Evolutionary conservation across 2,329 filamentous ascomycete genomes (phyloP).

Genomic region (Exophiala aquamarina): DNA sequence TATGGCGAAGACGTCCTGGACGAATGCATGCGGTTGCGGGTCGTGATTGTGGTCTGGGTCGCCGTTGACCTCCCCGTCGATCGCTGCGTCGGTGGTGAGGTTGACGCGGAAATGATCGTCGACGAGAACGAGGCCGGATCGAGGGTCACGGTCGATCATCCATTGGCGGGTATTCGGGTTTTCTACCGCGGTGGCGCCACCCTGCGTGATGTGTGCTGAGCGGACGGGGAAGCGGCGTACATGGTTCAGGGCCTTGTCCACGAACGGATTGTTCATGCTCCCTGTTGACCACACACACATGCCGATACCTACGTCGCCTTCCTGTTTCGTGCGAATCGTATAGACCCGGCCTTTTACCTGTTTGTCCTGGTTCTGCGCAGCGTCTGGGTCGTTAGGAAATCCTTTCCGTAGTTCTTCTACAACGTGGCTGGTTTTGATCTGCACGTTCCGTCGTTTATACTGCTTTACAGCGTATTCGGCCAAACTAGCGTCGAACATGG

Average conservation of each 20-base stretch:
- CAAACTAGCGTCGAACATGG: slow-evolving; percentile 61
- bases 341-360: slow-evolving; percentile 46
- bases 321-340: slow-evolving; percentile 57
- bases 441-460: slow-evolving; percentile 56
- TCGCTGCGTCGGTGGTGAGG: slow-evolving; percentile 40
- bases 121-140: slow-evolving; percentile 52
- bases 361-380: slow-evolving; percentile 33
- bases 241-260: slow-evolving; percentile 43
- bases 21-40: slow-evolving; percentile 38
- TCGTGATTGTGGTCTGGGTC: background rate
- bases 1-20: slow-evolving; percentile 55
- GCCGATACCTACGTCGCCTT: slow-evolving; percentile 58
- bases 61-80: slow-evolving; percentile 13
- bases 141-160: slow-evolving; percentile 51
- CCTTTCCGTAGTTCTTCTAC: slow-evolving; percentile 55
- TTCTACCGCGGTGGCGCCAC: slow-evolving; percentile 3
- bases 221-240: slow-evolving; percentile 35
- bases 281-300: slow-evolving; percentile 63
- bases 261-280: slow-evolving; percentile 57
- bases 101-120: slow-evolving; percentile 58
- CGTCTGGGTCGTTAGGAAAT: slow-evolving; percentile 37
- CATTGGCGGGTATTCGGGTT: slow-evolving; percentile 36
- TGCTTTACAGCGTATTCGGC: slow-evolving; percentile 57
- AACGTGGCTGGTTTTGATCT: slow-evolving; percentile 60
- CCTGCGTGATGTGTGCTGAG: slow-evolving; percentile 32